These are phyloP conservation scores for Cladosporium austrohemisphaericum DNA, from an alignment of 2,329 filamentous ascomycete species.

Conservation along the genomic window DNA sequence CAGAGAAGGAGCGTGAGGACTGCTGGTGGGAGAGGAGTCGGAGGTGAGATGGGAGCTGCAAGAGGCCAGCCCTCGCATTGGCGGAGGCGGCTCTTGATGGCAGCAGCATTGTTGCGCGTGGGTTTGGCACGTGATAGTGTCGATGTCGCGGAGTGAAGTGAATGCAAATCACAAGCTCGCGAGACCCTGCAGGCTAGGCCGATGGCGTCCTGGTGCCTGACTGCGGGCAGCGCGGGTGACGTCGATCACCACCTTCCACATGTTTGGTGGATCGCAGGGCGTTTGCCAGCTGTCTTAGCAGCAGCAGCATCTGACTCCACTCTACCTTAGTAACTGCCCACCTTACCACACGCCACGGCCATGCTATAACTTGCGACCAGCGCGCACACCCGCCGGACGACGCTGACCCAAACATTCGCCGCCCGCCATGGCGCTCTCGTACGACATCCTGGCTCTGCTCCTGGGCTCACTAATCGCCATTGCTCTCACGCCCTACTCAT, in stretches of 20 bases:
- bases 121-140: not conserved
- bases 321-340: not conserved
- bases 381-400: too few species aligned
- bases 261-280: too few species aligned
- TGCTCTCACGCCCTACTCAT: conserved; percentile 24
- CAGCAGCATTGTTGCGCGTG: conserved; percentile 1
- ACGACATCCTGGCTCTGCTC: conserved; percentile 21
- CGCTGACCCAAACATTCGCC: too few species aligned
- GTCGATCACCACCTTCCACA: not conserved
- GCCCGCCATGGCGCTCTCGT: conserved; percentile 12
- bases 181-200: not conserved
- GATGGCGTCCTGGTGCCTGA: not conserved
- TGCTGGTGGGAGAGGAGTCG: conserved; percentile 20
- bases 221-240: not conserved
- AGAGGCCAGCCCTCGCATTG: conserved; percentile 15
- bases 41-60: conserved; percentile 23
- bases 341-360: not conserved
- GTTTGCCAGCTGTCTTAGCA: conserved; percentile 1
- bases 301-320: not conserved
- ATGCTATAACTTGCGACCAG: too few species aligned
- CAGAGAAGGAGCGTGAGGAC: conserved; percentile 25
- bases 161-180: not conserved
- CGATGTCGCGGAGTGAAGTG: not conserved
- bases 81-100: not conserved
- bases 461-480: conserved; percentile 23